Conservation (phyloP, 176 grass and related monocot genomes). For the Hordeum marinum region DNA sequence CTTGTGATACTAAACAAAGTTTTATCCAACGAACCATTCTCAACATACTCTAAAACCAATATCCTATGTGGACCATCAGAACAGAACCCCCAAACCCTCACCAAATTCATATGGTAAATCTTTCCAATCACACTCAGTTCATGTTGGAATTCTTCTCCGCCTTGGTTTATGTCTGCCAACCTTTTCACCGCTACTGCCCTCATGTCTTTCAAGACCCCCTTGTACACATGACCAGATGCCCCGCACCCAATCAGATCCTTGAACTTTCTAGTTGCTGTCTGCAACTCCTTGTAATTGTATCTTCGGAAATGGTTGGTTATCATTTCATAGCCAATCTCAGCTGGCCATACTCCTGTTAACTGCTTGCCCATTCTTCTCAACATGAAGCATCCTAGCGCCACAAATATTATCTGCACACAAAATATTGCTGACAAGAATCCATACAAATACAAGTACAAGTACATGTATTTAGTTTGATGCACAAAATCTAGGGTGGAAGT, state of each 20-base stretch:
- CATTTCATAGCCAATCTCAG: slow-evolving; percentile 16
- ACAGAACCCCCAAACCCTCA: slow-evolving; percentile 20
- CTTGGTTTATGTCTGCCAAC: neutral
- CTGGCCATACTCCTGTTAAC: slow-evolving; percentile 27
- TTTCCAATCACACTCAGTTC: neutral
- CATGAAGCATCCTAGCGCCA: slow-evolving; percentile 21
- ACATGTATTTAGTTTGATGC: neutral
- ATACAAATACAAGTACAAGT: slow-evolving; percentile 13
- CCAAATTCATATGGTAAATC: slow-evolving; percentile 6
- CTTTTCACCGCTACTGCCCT: neutral
- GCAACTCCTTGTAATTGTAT: slow-evolving; percentile 1
- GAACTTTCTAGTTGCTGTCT: neutral
- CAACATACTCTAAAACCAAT: neutral
- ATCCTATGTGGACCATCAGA: neutral
- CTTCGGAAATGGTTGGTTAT: neutral
- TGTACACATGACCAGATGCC: neutral
- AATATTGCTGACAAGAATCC: slow-evolving; percentile 39
- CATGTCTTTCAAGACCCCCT: neutral
- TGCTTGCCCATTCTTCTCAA: slow-evolving; percentile 17
- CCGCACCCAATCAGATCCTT: neutral
- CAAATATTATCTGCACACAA: slow-evolving; percentile 18
- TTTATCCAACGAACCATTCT: neutral
- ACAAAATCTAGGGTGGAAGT: neutral
- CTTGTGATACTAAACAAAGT: neutral
- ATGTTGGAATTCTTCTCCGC: slow-evolving; percentile 4